These are phyloP conservation scores for Acacia acuminata DNA, from an alignment of 306 rosid species.

Conservation along the genomic window DNA sequence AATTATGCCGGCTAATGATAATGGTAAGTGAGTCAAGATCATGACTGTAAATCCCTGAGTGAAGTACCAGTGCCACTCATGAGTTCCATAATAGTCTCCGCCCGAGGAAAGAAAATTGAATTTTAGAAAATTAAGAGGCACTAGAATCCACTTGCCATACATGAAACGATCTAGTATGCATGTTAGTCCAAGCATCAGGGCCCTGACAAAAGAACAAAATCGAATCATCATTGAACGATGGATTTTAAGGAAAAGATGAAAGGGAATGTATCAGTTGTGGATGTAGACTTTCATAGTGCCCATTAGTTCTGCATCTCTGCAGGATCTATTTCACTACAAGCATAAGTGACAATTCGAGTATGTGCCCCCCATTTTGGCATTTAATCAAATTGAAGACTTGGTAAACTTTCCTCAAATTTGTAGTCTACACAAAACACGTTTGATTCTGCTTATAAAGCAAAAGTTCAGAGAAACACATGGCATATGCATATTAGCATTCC, in stretches of 20 bases:
- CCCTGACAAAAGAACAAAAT: conserved; percentile 50
- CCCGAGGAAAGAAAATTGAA: conserved; percentile 95
- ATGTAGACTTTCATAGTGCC: background rate
- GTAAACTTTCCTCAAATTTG: background rate
- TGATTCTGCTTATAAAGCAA: background rate
- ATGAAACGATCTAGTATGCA: conserved; percentile 69
- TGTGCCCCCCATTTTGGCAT: background rate
- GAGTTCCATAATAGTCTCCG: conserved; percentile 98
- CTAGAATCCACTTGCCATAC: conserved; percentile 85
- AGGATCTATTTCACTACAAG: conserved; percentile 8
- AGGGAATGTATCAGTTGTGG: background rate
- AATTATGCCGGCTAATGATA: conserved; percentile 72
- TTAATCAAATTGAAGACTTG: background rate
- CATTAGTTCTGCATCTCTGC: background rate
- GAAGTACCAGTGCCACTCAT: conserved; percentile 98
- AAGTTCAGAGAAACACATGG: background rate
- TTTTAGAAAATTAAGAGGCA: conserved; percentile 85
- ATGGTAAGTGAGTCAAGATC: conserved; percentile 80
- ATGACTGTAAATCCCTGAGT: conserved; percentile 88
- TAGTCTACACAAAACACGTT: background rate
- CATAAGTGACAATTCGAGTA: background rate
- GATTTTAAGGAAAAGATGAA: background rate
- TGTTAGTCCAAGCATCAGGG: conserved; percentile 70
- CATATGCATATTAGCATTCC: background rate
- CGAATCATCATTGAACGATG: conserved; percentile 20